These are phyloP conservation scores for Schwanniomyces sp. DNA, from an alignment of 805 yeast genomes.

Conservation along the genomic window DNA sequence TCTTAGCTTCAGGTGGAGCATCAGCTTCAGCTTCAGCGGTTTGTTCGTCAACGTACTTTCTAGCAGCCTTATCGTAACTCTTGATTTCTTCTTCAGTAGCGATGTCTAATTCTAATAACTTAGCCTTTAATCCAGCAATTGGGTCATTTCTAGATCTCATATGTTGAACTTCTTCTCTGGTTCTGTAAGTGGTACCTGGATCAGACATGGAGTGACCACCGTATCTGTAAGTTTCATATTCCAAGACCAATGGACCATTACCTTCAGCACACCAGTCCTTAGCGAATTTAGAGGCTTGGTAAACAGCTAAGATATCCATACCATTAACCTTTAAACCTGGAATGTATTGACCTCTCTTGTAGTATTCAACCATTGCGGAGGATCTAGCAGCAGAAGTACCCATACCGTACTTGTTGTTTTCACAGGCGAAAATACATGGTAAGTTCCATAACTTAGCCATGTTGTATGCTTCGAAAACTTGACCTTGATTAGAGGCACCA, in stretches of 20 bases:
- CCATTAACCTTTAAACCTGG: conserved; percentile 99
- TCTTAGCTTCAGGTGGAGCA: conserved; percentile 93
- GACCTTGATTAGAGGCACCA: conserved; percentile 99
- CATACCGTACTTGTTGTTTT: conserved; percentile 99
- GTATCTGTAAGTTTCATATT: conserved; percentile 98
- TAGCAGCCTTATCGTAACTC: conserved; percentile 92
- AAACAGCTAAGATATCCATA: conserved; percentile 94
- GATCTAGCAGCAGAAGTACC: conserved; percentile 98
- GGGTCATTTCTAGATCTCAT: conserved; percentile 99
- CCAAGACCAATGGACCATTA: conserved; percentile 94
- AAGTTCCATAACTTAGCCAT: conserved; percentile 99
- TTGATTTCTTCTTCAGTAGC: conserved; percentile 95
- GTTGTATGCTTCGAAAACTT: conserved; percentile 95
- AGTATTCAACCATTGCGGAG: conserved; percentile 93
- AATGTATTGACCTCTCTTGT: conserved; percentile 98
- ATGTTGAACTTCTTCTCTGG: conserved; percentile 99
- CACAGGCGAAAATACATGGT: conserved; percentile 94
- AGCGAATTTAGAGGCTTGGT: conserved; percentile 95
- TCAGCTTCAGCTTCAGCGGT: conserved; percentile 90
- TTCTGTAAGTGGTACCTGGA: conserved; percentile 99
- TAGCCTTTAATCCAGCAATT: conserved; percentile 91
- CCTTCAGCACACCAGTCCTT: conserved; percentile 93
- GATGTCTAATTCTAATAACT: conserved; percentile 74
- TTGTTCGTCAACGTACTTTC: conserved; percentile 94
- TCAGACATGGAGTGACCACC: conserved; percentile 99